Evolutionary conservation across 306 rosid genomes (phyloP).

Genomic region (Cicer yamashitae): DNA sequence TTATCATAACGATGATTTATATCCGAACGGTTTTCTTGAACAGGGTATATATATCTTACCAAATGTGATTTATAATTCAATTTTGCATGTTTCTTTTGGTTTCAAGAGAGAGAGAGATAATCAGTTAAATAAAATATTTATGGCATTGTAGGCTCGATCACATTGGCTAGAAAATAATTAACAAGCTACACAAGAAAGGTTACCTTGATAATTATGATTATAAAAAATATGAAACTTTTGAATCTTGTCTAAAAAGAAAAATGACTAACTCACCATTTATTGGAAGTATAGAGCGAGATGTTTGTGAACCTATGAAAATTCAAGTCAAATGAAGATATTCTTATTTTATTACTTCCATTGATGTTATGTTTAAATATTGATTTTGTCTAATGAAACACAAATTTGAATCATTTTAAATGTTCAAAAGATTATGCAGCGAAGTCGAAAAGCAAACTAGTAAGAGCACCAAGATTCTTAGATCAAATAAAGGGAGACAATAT

Average conservation of each 20-base stretch:
- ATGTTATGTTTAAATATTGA: slow-evolving; percentile 12
- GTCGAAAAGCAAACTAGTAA: background rate
- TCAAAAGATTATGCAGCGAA: background rate
- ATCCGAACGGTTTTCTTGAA: no score
- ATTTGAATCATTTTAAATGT: background rate
- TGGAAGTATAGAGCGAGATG: slow-evolving; percentile 6
- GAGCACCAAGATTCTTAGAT: background rate
- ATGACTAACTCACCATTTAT: no score
- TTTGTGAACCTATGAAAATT: background rate
- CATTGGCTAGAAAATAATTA: background rate
- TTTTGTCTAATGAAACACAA: slow-evolving; percentile 6
- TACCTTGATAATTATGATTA: background rate
- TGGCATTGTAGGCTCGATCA: background rate
- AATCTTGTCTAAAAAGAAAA: no score
- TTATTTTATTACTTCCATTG: background rate
- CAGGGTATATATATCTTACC: no score
- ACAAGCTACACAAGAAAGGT: background rate
- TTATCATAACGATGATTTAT: no score
- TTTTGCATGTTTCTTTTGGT: no score
- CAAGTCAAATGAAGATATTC: slow-evolving; percentile 1
- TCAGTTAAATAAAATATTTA: background rate
- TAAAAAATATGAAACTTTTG: no score
- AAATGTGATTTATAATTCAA: no score
- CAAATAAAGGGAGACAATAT: background rate
- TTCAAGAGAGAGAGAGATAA: background rate